Base-by-base conservation (phyloP, 2,329 filamentous ascomycete species). In the Ciborinia camelliae region DNA sequence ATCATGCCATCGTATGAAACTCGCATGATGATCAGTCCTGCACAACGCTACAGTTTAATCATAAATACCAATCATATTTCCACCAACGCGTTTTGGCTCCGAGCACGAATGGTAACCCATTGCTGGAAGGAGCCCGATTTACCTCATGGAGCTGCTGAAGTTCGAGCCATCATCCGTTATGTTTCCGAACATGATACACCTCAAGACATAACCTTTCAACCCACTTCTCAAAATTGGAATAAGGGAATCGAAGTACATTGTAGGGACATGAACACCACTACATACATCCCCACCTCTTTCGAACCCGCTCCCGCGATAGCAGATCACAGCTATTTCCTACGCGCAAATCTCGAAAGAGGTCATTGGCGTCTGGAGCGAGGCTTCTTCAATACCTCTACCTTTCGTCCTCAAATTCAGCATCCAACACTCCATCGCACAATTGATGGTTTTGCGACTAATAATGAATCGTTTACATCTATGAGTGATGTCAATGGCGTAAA, bases 31-130 rank as follows among this genome's bases (percentile, higher is more conserved):
- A 78, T 92, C 28, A 82, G 86, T 9, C 87, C 88, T 1, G 89
- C 88, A 0, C 89, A 92, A 72, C 82, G 90, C 18, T 91, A 90
- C 71, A 89, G 87, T 70, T 80, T 89, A 18, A 75, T 91, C 0
- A 71, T 92, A 1, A 83, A 84, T 1, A 81, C 87, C 7, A 86
- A 87, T 71, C 82, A 83, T 57, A 80, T 81, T 2, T 78, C 79
- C 0, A 73, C 75, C 6, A 74, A 81, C 20, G 78, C 84, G 9
- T 91, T 87, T 71, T 89, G 88, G 77, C 81, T 91, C 68, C 80
- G 88, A 28, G 86, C 86, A 0, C 80, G 81, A 53, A 86, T 88
- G 83, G 76, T 86, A 35, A 84, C 79, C 8, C 80, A 83, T 66
- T 88, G 85, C 71, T 87, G 87, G 71, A 81, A 82, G 8, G 79